Evolutionary conservation across 441 rosid species (phyloP).

Genomic region (Kokia cookei): DNA sequence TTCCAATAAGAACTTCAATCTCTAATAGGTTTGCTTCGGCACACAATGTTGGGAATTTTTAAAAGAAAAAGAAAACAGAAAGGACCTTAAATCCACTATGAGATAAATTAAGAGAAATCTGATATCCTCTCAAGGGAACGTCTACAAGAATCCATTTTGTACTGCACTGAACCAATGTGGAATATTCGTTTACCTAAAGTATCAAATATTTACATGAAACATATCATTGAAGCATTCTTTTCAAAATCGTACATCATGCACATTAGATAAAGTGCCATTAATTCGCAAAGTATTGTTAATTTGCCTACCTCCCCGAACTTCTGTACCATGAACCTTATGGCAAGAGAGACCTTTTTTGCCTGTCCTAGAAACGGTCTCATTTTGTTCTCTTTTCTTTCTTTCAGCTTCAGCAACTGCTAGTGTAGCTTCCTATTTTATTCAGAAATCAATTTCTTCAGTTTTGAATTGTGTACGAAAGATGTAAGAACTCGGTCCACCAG

Average conservation of each 20-base stretch:
- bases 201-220: slow-evolving; percentile 12
- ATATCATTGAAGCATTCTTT: slow-evolving; percentile 5
- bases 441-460: slow-evolving; percentile 4
- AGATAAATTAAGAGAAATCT: slow-evolving; percentile 36
- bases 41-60: background rate
- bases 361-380: slow-evolving; percentile 29
- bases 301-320: slow-evolving; percentile 21
- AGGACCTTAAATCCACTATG: background rate
- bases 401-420: slow-evolving; percentile 81
- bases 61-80: background rate
- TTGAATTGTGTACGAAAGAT: background rate
- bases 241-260: background rate
- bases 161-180: slow-evolving; percentile 75
- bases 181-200: slow-evolving; percentile 69
- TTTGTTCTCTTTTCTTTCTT: slow-evolving; percentile 61
- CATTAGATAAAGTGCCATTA: background rate
- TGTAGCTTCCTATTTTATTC: slow-evolving; percentile 69
- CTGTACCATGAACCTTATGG: slow-evolving; percentile 38
- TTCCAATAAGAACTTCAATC: background rate
- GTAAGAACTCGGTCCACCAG: background rate
- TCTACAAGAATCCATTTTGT: slow-evolving; percentile 93
- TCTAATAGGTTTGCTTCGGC: background rate
- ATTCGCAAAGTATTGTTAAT: slow-evolving; percentile 4
- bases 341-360: slow-evolving; percentile 39
- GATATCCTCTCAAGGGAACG: slow-evolving; percentile 87